Evolutionary conservation across 345 rosid species (phyloP).

Genomic region (Lenwebbia sp.): DNA sequence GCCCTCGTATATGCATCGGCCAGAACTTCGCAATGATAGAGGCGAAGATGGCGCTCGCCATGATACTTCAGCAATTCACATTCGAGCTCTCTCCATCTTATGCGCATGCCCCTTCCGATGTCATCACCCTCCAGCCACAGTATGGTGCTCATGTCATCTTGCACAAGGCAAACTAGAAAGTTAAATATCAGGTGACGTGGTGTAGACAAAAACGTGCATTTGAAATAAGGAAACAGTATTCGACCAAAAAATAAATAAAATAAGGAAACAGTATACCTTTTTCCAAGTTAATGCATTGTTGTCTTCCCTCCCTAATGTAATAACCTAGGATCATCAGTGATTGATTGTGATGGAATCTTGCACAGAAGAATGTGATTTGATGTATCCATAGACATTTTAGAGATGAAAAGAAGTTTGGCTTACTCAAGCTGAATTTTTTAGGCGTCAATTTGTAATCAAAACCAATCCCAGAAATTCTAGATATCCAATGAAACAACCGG

Average conservation of each 20-base stretch:
- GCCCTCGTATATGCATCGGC: constrained; percentile 6
- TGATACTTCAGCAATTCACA: constrained; percentile 1
- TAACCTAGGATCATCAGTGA: not conserved
- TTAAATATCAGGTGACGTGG: not conserved
- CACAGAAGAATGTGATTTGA: not conserved
- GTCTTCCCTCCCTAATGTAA: not conserved
- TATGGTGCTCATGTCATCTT: not conserved
- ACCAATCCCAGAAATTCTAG: not conserved
- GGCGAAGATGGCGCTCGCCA: constrained; percentile 3
- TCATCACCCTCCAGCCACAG: constrained; percentile 1
- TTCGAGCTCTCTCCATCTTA: constrained; percentile 4
- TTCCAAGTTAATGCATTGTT: not conserved
- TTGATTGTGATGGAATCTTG: not conserved
- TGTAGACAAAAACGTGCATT: not conserved
- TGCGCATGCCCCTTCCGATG: not conserved
- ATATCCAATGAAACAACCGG: not conserved
- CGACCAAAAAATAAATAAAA: not conserved
- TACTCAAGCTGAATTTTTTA: not conserved
- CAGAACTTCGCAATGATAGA: constrained; percentile 5
- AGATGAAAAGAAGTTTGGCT: not conserved
- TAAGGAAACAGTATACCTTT: not conserved
- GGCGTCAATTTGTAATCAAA: not conserved
- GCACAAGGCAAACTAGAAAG: constrained; percentile 1
- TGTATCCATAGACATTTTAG: not conserved
- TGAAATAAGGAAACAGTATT: not conserved